These are phyloP conservation scores for Sicyos edulis DNA, from an alignment of 306 rosid genomes.

Conservation along the genomic window DNA sequence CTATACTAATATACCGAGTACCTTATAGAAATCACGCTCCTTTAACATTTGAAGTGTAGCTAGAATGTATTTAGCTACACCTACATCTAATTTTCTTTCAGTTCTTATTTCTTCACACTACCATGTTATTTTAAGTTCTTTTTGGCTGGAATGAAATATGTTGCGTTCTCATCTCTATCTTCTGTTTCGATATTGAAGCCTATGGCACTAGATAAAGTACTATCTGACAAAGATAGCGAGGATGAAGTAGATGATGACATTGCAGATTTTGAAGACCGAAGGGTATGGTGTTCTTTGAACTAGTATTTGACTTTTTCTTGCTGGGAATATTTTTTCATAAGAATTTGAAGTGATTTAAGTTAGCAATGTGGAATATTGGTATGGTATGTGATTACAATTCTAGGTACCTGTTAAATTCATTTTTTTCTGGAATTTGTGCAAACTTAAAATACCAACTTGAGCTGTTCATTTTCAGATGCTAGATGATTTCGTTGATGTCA, in stretches of 20 bases:
- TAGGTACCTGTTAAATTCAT: neutral
- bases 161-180: constrained; percentile 12
- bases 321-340: neutral
- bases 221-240: constrained; percentile 87
- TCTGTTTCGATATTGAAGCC: constrained; percentile 46
- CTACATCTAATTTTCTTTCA: neutral
- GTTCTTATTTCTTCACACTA: neutral
- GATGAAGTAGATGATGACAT: constrained; percentile 85
- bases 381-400: neutral
- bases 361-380: neutral
- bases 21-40: no score
- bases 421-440: neutral
- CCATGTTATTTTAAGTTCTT: neutral
- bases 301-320: constrained; percentile 17
- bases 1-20: no score
- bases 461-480: constrained; percentile 72
- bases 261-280: constrained; percentile 95
- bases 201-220: constrained; percentile 80
- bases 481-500: constrained; percentile 98
- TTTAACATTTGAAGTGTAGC: neutral
- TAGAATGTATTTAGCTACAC: neutral
- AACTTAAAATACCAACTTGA: constrained; percentile 24
- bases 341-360: constrained; percentile 21
- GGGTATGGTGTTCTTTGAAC: constrained; percentile 47
- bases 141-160: neutral